Conservation (phyloP, 495 filamentous ascomycete species). For the Penicillium arizonense region DNA sequence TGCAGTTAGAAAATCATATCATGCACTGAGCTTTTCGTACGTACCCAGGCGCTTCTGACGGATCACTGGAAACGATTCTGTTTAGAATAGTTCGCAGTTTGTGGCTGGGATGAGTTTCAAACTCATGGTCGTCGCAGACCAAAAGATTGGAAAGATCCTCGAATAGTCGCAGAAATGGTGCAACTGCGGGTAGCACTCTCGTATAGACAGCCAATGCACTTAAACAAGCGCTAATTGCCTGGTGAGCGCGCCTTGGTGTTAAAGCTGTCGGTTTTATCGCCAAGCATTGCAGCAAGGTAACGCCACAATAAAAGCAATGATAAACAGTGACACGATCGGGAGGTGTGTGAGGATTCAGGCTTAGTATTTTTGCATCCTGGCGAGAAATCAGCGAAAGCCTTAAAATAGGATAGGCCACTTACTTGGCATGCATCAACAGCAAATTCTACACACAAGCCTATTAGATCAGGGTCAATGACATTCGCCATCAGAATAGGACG, state of each 20-base stretch:
- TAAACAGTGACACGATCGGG: conserved; percentile 14
- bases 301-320: conserved; percentile 12
- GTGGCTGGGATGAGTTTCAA: neutral
- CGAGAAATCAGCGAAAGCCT: neutral
- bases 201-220: conserved; percentile 14
- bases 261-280: conserved; percentile 8
- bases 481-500: conserved; percentile 4
- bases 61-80: conserved; percentile 13
- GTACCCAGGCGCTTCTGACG: conserved; percentile 10
- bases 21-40: neutral
- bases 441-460: conserved; percentile 9
- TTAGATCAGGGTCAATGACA: conserved; percentile 3
- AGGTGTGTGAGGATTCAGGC: conserved; percentile 8
- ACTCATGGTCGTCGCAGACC: conserved; percentile 1
- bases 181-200: conserved; percentile 5
- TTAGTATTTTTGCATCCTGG: conserved; percentile 9
- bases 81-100: conserved; percentile 7
- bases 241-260: conserved; percentile 5
- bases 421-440: conserved; percentile 10
- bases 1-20: neutral
- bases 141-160: conserved; percentile 12
- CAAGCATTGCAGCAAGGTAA: conserved; percentile 10
- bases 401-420: neutral
- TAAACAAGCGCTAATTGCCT: conserved; percentile 12
- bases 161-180: conserved; percentile 10